These are phyloP conservation scores for Themeda triandra DNA, from an alignment of 176 grass and related monocot genomes.

Conservation along the genomic window DNA sequence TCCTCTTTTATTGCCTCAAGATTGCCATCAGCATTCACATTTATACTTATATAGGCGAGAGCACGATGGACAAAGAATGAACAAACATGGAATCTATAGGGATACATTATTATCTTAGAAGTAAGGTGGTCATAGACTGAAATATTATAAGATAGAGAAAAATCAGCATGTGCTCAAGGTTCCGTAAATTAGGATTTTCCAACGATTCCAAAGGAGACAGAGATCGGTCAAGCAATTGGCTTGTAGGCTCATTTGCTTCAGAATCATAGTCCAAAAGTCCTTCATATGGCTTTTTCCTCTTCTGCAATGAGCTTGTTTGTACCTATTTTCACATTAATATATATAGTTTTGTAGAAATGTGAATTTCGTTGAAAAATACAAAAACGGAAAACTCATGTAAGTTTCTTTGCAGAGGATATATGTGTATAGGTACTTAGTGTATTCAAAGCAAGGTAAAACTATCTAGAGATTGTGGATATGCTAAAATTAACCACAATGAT, in stretches of 20 bases:
- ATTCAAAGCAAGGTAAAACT: neutral
- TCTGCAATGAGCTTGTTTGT: constrained; percentile 28
- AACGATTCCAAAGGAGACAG: neutral
- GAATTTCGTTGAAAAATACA: neutral
- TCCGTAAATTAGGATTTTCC: neutral
- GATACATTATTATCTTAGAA: neutral
- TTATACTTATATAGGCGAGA: neutral
- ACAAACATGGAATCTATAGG: neutral
- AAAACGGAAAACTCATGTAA: neutral
- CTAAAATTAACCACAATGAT: neutral
- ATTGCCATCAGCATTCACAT: neutral
- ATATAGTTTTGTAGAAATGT: neutral
- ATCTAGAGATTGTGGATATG: neutral
- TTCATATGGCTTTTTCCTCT: neutral
- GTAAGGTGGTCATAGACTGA: neutral
- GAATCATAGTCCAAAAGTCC: neutral
- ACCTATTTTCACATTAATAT: constrained; percentile 19
- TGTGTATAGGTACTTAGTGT: neutral
- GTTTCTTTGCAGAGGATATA: neutral
- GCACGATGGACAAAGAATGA: neutral
- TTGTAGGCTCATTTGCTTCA: neutral
- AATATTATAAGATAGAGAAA: neutral
- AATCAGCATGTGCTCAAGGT: neutral
- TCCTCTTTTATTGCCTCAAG: too few relatives aligned
- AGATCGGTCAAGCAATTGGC: neutral